Evolutionary conservation across 768 basidiomycete genomes (phyloP), one percentile per base, ranked within the genome.

Genomic region (Suillus spraguei): DNA sequence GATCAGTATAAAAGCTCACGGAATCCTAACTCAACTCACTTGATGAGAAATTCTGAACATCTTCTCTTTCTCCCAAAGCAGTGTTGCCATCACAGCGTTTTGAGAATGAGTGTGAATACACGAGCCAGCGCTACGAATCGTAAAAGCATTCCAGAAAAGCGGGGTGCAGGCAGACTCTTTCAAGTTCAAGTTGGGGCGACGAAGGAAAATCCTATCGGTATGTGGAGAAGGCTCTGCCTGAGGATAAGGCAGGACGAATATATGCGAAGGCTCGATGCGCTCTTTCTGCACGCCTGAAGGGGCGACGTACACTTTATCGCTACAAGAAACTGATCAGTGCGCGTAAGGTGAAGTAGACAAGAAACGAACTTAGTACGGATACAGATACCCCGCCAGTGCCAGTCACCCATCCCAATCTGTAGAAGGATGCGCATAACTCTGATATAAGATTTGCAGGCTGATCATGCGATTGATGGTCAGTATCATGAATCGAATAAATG

Each of bases 21-120:
- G 6, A n/a, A 38, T 9, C 16, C 20, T 38, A 49, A 5, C 33
- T 35, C 10, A 50, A 38, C 59, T 63, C 62, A 87, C 94, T 74
- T 93, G 92, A 74, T 95, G 94, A 11, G 91, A 92, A 66, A 95
- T 92, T 63, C 81, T 82, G 68, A 95, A 95, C 22, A 85, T 79
- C 56, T 41, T 58, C 32, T 83, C 79, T 0, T 87, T 89, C 5
- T 83, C 80, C 85, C 88, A 94, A 17, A 94, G 80, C 41, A 96
- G 76, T 0, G 94, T 95, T 1, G 89, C 89, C 87, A 95, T 92
- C 47, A 96, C 94, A 44, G 88, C 94, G 73, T 95, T 86, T 72
- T 95, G 94, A 0, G 91, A 93, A 71, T 95, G 94, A 0, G 94
- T 95, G 71, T 95, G 94, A 66, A 96, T 94, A 69, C 93, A 95